Percentiles rank a stretch among this genome's conserved stretches.
Evolutionary conservation across 768 basidiomycete species (phyloP).

Genomic region (Leccinellum albellum): DNA sequence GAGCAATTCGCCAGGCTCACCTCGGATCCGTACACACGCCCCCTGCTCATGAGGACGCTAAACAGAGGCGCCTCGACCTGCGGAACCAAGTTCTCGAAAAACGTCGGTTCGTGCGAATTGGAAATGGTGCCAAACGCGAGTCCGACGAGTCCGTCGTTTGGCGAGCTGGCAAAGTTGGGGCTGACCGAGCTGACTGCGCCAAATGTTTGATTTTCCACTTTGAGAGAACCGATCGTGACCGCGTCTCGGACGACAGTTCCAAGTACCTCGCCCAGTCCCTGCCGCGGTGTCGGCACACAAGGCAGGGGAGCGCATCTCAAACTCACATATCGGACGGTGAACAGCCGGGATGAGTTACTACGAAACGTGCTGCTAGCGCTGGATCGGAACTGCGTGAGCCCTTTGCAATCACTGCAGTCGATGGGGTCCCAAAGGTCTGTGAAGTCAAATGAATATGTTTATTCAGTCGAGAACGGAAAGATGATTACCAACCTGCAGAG

Average conservation of each 20-base stretch:
- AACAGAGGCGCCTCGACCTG: conserved; percentile 47
- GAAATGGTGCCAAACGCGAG: conserved; percentile 60
- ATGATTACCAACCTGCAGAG: conserved; percentile 29
- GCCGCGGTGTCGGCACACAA: neutral
- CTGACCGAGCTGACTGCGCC: conserved; percentile 42
- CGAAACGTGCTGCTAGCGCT: conserved; percentile 41
- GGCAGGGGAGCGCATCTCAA: conserved; percentile 5
- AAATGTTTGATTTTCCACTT: conserved; percentile 49
- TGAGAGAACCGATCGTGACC: conserved; percentile 45
- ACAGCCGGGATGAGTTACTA: conserved; percentile 25
- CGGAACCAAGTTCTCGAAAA: conserved; percentile 61
- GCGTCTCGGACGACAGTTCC: conserved; percentile 50
- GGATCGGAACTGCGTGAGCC: conserved; percentile 35
- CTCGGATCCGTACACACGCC: conserved; percentile 43
- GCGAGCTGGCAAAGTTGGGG: conserved; percentile 51
- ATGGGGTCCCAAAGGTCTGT: conserved; percentile 60
- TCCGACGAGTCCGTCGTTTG: conserved; percentile 58
- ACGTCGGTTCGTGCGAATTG: conserved; percentile 42
- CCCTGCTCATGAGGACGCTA: conserved; percentile 53
- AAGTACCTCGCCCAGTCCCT: conserved; percentile 52
- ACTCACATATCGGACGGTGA: conserved; percentile 45
- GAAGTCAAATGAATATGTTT: neutral
- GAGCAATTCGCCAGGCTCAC: conserved; percentile 24
- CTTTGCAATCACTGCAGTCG: conserved; percentile 37
- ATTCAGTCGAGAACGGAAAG: neutral